Evolutionary conservation across 495 filamentous ascomycete species (phyloP).

Genomic region (Aspergillus cavernicola): DNA sequence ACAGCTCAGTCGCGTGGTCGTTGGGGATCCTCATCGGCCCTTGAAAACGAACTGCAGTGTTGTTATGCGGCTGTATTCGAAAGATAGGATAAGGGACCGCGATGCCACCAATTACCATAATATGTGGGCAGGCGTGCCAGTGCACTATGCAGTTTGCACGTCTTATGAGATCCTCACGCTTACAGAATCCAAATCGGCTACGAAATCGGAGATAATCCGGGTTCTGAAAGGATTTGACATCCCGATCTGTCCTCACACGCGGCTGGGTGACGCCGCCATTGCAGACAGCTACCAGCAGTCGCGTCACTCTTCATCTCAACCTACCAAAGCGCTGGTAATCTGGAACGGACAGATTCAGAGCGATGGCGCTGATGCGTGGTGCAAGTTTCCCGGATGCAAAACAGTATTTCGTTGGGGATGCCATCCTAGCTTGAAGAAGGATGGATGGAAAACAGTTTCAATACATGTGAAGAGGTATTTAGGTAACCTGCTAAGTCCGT

Average conservation of each 20-base stretch:
- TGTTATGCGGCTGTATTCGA: neutral
- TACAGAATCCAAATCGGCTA: neutral
- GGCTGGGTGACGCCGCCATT: neutral
- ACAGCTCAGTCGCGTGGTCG: neutral
- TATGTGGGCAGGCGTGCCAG: too few relatives aligned
- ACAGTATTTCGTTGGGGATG: constrained; percentile 6
- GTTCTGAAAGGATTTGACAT: constrained; percentile 2
- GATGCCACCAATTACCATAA: neutral
- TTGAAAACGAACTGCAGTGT: neutral
- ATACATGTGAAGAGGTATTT: constrained; percentile 1
- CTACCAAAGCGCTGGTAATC: neutral
- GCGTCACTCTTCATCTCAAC: neutral
- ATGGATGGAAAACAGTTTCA: constrained; percentile 1
- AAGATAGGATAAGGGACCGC: neutral
- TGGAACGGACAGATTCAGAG: neutral
- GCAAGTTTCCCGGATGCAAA: constrained; percentile 7
- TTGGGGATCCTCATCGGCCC: too few relatives aligned
- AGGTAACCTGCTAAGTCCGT: neutral
- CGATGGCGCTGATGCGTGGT: neutral
- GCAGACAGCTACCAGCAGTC: neutral
- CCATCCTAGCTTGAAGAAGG: neutral
- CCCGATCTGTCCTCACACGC: constrained; percentile 5
- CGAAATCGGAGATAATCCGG: neutral
- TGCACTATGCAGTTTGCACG: neutral
- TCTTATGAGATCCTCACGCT: neutral